Conservation (phyloP, 306 rosid genomes). For the Cicer cuneatum region DNA sequence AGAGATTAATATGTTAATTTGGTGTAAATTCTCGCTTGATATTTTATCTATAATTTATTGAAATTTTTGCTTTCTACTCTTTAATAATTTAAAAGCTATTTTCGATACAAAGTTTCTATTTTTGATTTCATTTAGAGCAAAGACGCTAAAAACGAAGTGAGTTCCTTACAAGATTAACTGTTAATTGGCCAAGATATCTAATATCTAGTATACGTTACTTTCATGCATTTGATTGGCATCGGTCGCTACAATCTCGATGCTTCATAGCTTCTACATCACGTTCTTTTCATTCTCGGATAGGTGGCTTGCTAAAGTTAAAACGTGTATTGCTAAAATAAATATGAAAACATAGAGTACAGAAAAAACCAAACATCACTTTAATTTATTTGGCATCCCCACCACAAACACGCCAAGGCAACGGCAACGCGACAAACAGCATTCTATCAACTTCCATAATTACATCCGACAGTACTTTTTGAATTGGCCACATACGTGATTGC, state of each 20-base stretch:
- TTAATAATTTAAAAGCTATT: no score
- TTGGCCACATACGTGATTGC: not conserved
- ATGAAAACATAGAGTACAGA: not conserved
- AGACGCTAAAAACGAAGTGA: not conserved
- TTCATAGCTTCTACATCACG: constrained; percentile 1
- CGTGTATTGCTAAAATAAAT: not conserved
- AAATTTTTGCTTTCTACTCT: no score
- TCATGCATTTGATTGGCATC: not conserved
- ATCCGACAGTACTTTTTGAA: not conserved
- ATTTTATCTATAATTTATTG: no score
- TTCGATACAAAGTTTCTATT: no score
- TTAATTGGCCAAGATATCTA: not conserved
- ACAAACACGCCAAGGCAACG: constrained; percentile 27
- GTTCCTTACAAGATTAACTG: not conserved
- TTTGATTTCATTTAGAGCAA: no score
- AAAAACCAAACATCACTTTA: constrained; percentile 3
- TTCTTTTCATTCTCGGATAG: not conserved
- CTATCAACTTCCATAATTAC: not conserved
- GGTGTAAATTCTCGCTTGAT: no score
- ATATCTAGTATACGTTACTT: constrained; percentile 1
- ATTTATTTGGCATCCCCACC: constrained; percentile 7
- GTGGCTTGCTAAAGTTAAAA: not conserved
- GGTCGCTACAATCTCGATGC: not conserved
- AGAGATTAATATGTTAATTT: no score
- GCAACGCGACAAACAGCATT: constrained; percentile 1